Evolutionary conservation across 108 stramenopile species (phyloP).

Genomic region (Cylindrotheca closterium): DNA sequence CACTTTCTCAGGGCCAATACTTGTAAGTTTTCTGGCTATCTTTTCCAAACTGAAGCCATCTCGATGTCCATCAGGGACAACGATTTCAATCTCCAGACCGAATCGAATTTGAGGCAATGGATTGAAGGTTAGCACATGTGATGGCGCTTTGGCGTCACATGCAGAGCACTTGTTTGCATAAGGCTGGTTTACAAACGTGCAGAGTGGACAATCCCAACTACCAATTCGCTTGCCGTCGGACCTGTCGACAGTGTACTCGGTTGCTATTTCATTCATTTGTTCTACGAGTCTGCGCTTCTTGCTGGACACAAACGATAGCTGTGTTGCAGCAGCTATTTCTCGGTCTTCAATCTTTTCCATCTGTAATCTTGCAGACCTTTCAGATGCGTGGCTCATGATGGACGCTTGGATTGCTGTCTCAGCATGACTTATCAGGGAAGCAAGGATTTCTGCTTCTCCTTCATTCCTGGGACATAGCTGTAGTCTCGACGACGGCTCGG

Average conservation of each 20-base stretch:
- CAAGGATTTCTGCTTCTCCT: no score
- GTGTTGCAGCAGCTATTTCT: neutral
- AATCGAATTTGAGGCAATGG: neutral
- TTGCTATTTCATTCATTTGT: neutral
- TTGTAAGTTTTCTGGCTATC: neutral
- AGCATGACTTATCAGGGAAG: no score
- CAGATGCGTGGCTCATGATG: neutral
- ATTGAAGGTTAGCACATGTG: slow-evolving; percentile 12
- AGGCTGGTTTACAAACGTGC: slow-evolving; percentile 11
- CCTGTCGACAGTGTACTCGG: neutral
- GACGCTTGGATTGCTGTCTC: neutral
- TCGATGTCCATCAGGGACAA: slow-evolving; percentile 12
- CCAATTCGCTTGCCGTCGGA: neutral
- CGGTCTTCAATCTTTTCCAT: neutral
- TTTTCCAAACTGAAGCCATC: slow-evolving; percentile 4
- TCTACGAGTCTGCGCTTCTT: neutral
- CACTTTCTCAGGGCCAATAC: slow-evolving; percentile 1
- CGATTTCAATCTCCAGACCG: slow-evolving; percentile 17
- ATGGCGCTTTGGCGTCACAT: slow-evolving; percentile 1
- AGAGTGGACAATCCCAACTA: slow-evolving; percentile 9
- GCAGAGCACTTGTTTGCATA: slow-evolving; percentile 2
- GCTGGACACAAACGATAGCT: neutral
- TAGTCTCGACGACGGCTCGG: no score
- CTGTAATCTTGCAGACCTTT: neutral
- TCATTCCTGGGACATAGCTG: no score